A percentile compares a stretch with the other conserved stretches of the same genome.
Evolutionary conservation across 176 grass and related monocot species (phyloP).

Genomic region (Juncus inflexus): DNA sequence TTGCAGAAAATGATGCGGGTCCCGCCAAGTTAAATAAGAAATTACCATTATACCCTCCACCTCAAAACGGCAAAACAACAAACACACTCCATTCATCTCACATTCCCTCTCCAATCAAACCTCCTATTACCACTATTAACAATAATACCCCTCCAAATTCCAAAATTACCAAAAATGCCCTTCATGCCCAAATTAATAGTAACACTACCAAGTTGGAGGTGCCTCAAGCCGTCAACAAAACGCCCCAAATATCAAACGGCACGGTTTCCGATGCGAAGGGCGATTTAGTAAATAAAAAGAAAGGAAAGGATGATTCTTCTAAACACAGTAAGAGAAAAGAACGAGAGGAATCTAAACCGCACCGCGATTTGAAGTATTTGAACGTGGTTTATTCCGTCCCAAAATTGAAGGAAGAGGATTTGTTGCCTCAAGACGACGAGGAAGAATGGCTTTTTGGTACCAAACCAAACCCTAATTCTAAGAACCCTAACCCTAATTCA

Average conservation of each 20-base stretch:
- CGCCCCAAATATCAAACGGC: conserved; percentile 10
- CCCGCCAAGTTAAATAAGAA: conserved; percentile 26
- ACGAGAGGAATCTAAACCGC: background rate
- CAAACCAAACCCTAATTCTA: conserved; percentile 19
- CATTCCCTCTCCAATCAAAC: background rate
- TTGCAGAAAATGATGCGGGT: conserved; percentile 30
- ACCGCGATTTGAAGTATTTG: conserved; percentile 26
- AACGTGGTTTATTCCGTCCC: conserved; percentile 27
- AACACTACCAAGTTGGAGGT: conserved; percentile 9
- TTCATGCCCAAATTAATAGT: background rate
- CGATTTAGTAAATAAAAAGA: too few relatives aligned
- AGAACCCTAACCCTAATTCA: conserved; percentile 14
- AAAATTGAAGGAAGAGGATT: conserved; percentile 21
- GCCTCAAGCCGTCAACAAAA: conserved; percentile 1
- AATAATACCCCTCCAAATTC: conserved; percentile 7
- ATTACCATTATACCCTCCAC: conserved; percentile 17
- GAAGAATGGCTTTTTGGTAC: conserved; percentile 25
- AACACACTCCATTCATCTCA: conserved; percentile 2
- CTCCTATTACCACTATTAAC: conserved; percentile 5
- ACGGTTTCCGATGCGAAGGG: conserved; percentile 7
- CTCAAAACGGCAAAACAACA: conserved; percentile 22
- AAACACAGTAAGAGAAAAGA: conserved; percentile 15
- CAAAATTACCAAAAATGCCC: background rate
- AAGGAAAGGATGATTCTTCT: too few relatives aligned
- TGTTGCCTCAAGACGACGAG: conserved; percentile 6